Evolutionary conservation across 805 yeast genomes (phyloP).

Genomic region (Candida wancherniae): DNA sequence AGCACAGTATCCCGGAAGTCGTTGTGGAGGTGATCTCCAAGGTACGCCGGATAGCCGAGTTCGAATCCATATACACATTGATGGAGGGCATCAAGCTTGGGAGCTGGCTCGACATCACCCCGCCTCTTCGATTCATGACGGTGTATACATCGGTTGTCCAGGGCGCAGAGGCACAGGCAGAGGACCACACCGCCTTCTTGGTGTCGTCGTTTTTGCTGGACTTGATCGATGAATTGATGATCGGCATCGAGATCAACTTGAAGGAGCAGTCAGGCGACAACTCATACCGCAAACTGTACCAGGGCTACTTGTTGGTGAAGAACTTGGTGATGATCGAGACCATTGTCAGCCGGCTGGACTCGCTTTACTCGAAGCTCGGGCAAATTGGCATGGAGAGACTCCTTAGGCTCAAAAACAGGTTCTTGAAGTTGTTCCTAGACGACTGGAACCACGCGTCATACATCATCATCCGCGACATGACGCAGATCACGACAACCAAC

Average conservation of each 20-base stretch:
- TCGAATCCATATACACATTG: slow-evolving; percentile 46
- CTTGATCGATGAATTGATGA: slow-evolving; percentile 66
- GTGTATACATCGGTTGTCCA: slow-evolving; percentile 47
- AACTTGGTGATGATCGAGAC: slow-evolving; percentile 74
- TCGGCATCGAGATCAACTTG: slow-evolving; percentile 59
- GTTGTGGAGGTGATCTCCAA: slow-evolving; percentile 70
- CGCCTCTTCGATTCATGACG: slow-evolving; percentile 44
- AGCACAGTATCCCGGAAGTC: slow-evolving; percentile 65
- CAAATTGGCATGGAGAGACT: slow-evolving; percentile 57
- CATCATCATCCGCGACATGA: slow-evolving; percentile 67
- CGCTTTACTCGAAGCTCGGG: slow-evolving; percentile 52
- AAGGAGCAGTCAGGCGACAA: slow-evolving; percentile 27
- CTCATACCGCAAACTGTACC: slow-evolving; percentile 35
- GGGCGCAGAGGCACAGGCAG: slow-evolving; percentile 22
- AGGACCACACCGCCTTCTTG: slow-evolving; percentile 28
- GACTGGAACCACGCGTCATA: slow-evolving; percentile 82
- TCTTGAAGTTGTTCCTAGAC: slow-evolving; percentile 61
- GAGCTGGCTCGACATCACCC: slow-evolving; percentile 61
- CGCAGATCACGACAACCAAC: slow-evolving; percentile 55
- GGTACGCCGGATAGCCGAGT: slow-evolving; percentile 61
- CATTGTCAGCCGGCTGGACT: slow-evolving; percentile 53
- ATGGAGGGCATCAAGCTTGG: slow-evolving; percentile 54
- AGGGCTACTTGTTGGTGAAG: slow-evolving; percentile 69
- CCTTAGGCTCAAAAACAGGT: slow-evolving; percentile 66
- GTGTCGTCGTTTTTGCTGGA: slow-evolving; percentile 71